These are phyloP conservation scores for Venturia nashicola DNA, from an alignment of 2,329 filamentous ascomycete genomes.

Conservation along the genomic window DNA sequence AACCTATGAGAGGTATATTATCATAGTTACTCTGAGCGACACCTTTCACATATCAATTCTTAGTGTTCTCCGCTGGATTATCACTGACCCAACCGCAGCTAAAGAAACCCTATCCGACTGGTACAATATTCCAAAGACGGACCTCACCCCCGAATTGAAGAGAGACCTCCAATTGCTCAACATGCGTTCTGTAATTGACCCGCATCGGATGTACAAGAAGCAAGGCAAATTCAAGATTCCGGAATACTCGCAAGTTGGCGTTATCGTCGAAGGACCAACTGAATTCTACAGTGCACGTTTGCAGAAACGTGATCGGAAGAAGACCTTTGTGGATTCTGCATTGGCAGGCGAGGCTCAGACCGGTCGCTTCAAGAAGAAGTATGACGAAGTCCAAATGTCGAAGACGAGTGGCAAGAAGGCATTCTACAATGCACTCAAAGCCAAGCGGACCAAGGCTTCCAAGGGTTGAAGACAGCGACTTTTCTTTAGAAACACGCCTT, in stretches of 20 bases:
- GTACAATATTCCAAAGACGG: constrained; percentile 79
- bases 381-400: constrained; percentile 66
- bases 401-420: constrained; percentile 84
- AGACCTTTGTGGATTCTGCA: constrained; percentile 76
- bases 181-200: constrained; percentile 79
- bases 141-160: constrained; percentile 74
- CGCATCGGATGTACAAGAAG: constrained; percentile 87
- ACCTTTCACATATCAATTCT: constrained; percentile 7
- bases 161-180: constrained; percentile 80
- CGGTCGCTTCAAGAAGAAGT: constrained; percentile 74
- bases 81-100: constrained; percentile 35
- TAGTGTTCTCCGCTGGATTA: constrained; percentile 11
- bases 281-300: constrained; percentile 76
- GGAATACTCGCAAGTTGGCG: constrained; percentile 79
- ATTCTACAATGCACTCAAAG: constrained; percentile 71
- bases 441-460: constrained; percentile 33
- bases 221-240: constrained; percentile 61
- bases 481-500: background rate
- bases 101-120: constrained; percentile 67
- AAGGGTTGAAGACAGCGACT: background rate
- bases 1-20: constrained; percentile 49
- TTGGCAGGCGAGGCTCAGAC: constrained; percentile 53
- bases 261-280: constrained; percentile 75
- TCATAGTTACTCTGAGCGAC: constrained; percentile 68
- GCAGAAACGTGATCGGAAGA: constrained; percentile 76